A percentile compares a stretch with the other conserved stretches of the same genome.
phyloP scores from a whole-genome alignment of 2,329 filamentous ascomycete species.

The Neopestalotiopsis rosae region DNA sequence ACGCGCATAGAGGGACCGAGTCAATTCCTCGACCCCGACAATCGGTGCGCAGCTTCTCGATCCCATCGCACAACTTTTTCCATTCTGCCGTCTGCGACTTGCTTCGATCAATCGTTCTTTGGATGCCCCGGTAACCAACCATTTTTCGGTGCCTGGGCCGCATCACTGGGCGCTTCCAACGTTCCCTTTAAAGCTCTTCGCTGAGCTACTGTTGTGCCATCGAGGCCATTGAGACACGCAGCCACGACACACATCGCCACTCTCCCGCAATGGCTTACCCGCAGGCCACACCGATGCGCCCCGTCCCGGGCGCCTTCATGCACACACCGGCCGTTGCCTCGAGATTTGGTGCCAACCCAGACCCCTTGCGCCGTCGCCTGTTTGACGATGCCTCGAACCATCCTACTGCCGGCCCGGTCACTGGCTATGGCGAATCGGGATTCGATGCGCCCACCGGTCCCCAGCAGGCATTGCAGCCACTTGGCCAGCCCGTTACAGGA shows the following conservation, averaged over 20 bases:
- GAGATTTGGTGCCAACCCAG: slow-evolving; percentile 48
- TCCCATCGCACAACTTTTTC: background rate
- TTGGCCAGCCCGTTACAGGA: background rate
- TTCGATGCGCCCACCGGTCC: slow-evolving; percentile 23
- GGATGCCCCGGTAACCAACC: slow-evolving; percentile 36
- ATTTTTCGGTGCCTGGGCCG: slow-evolving; percentile 27
- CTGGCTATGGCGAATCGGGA: slow-evolving; percentile 19
- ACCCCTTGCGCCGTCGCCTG: slow-evolving; percentile 57
- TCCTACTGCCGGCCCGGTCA: slow-evolving; percentile 23
- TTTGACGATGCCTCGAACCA: slow-evolving; percentile 42
- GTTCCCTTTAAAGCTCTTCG: slow-evolving; percentile 8
- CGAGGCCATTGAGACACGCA: slow-evolving; percentile 25
- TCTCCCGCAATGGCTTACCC: slow-evolving; percentile 56
- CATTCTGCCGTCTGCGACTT: slow-evolving; percentile 7
- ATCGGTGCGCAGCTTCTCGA: slow-evolving; percentile 7
- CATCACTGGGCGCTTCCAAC: slow-evolving; percentile 26
- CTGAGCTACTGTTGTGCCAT: background rate
- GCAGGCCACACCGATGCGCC: slow-evolving; percentile 70
- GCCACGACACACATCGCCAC: slow-evolving; percentile 13
- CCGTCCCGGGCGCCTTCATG: slow-evolving; percentile 76
- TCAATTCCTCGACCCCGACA: background rate
- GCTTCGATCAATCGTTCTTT: slow-evolving; percentile 27
- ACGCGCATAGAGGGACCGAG: slow-evolving; percentile 7
- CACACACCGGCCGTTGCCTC: slow-evolving; percentile 71
- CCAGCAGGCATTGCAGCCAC: slow-evolving; percentile 11